Percentiles rank a stretch among this genome's conserved stretches.
Conservation (phyloP, 2,329 filamentous ascomycete genomes). For the Colletotrichum sp. region DNA sequence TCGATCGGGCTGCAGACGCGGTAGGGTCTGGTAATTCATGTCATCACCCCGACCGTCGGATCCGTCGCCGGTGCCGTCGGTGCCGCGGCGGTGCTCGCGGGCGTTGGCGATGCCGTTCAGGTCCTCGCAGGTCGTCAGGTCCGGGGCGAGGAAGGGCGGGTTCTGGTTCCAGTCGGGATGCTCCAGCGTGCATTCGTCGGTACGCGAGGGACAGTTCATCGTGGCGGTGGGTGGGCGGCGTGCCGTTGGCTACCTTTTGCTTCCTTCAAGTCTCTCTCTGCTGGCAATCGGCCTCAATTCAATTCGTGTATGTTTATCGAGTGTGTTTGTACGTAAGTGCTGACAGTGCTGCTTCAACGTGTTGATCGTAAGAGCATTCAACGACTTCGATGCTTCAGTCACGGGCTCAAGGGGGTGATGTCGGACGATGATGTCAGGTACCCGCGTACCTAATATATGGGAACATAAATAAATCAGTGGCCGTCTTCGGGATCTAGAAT, state of each 20-base stretch:
- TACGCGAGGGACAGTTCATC: conserved; percentile 63
- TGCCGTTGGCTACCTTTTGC: not conserved
- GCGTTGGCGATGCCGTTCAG: conserved; percentile 60
- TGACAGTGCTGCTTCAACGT: not conserved
- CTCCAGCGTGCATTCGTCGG: conserved; percentile 52
- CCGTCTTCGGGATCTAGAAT: conserved; percentile 12
- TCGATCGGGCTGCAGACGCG: conserved; percentile 17
- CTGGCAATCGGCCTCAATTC: not conserved
- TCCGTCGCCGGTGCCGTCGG: conserved; percentile 34
- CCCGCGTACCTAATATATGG: not conserved
- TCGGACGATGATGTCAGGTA: conserved; percentile 14
- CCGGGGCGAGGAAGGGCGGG: conserved; percentile 51
- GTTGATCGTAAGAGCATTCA: not conserved
- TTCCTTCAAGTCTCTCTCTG: not conserved
- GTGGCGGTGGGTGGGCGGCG: not conserved
- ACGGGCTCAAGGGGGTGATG: not conserved
- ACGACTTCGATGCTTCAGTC: not conserved
- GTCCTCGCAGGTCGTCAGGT: conserved; percentile 59
- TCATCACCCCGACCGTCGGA: conserved; percentile 14
- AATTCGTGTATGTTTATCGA: not conserved
- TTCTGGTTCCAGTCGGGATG: conserved; percentile 61
- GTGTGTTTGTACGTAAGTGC: not conserved
- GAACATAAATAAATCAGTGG: not conserved
- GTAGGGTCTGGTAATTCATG: conserved; percentile 22
- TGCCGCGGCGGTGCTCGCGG: conserved; percentile 45